Base-by-base conservation (phyloP, 108 stramenopile species). In the Cyclotella cryptica region DNA sequence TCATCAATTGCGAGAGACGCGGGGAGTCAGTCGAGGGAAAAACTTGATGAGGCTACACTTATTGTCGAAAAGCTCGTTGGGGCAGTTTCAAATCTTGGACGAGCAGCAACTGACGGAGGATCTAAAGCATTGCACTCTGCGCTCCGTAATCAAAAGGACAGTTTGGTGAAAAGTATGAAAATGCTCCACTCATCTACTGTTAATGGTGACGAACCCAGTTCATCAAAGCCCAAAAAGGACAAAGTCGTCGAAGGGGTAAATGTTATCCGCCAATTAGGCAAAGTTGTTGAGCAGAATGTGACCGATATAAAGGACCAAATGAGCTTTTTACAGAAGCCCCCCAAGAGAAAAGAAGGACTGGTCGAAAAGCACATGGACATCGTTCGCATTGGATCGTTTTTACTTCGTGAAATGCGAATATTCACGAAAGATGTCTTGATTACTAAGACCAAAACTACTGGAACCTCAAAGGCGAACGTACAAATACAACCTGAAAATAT, bases 231-330 rank as follows among this genome's bases (percentile, higher is more conserved):
- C 6, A 52, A 58, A 42, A 71, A 71, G 26, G 55, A 71, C 22
- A 71, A 43, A 21, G 69, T 71, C 8, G 69, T 55, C 10, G 69
- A 71, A 27, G 57, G 73, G 47, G 72, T 70, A 18, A 59, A 40
- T 19, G 78, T 84, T 46, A 69, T 75, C 40, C 61, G 64, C n/a
- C 66, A 79, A 13, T 43, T 84, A 74, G 78, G 83, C n/a, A 75
- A 75, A 63, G 83, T 79, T 44, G 79, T 84, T 0, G 83, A 84
- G 67, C 65, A 84, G 27, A 84, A 84, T 73, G 74, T 84, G n/a
- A 27, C 71, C 9, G 83, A 80, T 35, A 77, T 84, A 0, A 79
- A 84, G 44, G 67, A 79, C 3, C 54, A 73, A 14, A 39, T 84
- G 46, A 46, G 29, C n/a, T 82, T 73, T 19, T 45, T 78, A 30